Base-by-base conservation (phyloP, 1,284 basidiomycete species). In the Ustilago nuda region DNA sequence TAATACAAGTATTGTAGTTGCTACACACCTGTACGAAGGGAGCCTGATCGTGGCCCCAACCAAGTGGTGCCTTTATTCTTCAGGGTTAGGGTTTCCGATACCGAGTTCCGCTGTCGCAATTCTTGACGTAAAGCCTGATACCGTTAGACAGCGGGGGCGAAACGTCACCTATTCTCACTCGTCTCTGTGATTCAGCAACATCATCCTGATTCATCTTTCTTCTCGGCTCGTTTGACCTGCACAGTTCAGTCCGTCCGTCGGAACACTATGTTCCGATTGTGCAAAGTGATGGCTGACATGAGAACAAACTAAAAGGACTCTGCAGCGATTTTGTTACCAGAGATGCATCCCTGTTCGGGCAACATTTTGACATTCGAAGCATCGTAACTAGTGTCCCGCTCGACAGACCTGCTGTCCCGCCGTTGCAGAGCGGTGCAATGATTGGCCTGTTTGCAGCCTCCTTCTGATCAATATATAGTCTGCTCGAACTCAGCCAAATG, bases 161-260 rank as follows among this genome's bases (percentile, higher is more conserved):
- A 19, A 41, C 33, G 35, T 37, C 53, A 41, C 13, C n/a, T 55
- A 12, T 8, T 12, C 35, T 27, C 23, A 27, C 23, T 41, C 41
- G 35, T 27, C 43, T 9, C 15, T 30, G 41, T 56, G 55, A 56
- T 33, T 56, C 55, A 56, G 55, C 55, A 56, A 8, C 23, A 15
- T 41, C 17, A 41, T 13, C 52, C 52, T 56, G 54, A 56, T 23
- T 56, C 54, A 56, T 56, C 37, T 41, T 23, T 56, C 54, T 30
- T 32, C 36, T 39, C 17, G 37, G 36, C 54, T 45, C n/a, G n/a
- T 27, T 12, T 19, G 37, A 32, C 41, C 12, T 11, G 37, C 37
- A 23, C 17, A 37, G 32, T 39, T 17, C 12, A 13, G 9, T n/a
- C 35, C 11, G 37, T 39, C 37, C 12, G 19, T 15, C 30, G 12